Base-by-base conservation (phyloP, 768 basidiomycete species). In the Lanmaoa pseudosensibilis region DNA sequence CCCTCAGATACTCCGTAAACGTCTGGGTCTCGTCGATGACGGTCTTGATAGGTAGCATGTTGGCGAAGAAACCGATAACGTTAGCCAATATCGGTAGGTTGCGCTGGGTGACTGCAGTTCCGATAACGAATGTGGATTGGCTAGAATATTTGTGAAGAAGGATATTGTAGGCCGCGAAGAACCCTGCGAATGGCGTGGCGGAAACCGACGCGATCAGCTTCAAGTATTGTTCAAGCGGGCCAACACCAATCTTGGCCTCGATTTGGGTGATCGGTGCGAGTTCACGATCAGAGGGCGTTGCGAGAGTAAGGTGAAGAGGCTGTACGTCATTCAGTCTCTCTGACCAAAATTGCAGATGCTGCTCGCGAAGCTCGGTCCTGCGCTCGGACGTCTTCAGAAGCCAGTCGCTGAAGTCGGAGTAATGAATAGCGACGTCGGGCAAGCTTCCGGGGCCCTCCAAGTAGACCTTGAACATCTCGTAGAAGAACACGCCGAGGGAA, bases 121-220 rank as follows among this genome's bases (percentile, higher is more conserved):
- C 69, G 15, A 70, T 63, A 4, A 64, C 59, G 49, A 70, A 69
- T 0, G 65, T 65, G 18, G 61, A 54, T 40, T 71, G 69, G 15
- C 63, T 56, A n/a, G 69, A 71, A 55, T 71, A 71, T 19, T 71
- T 71, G 64, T 71, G 65, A 47, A 70, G 65, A 15, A 70, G 68
- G n/a, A 71, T n/a, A 11, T 70, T 70, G 49, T 70, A 70, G 4
- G 63, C 69, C 2, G 69, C 69, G 33, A 71, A 70, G 58, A 70
- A 71, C 15, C 65, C 70, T 45, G 69, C 67, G 33, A 70, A 70
- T 4, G 65, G 56, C 1, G 69, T 70, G 23, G 62, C 64, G 11
- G 51, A 57, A 4, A 54, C 48, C 16, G 60, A 58, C 2, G 57
- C 48, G 41, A 67, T 52, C 32, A 68, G 15, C 16, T 65, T 60